These are phyloP conservation scores for Penicillium egyptiacum DNA, from an alignment of 495 filamentous ascomycete genomes.

Conservation along the genomic window DNA sequence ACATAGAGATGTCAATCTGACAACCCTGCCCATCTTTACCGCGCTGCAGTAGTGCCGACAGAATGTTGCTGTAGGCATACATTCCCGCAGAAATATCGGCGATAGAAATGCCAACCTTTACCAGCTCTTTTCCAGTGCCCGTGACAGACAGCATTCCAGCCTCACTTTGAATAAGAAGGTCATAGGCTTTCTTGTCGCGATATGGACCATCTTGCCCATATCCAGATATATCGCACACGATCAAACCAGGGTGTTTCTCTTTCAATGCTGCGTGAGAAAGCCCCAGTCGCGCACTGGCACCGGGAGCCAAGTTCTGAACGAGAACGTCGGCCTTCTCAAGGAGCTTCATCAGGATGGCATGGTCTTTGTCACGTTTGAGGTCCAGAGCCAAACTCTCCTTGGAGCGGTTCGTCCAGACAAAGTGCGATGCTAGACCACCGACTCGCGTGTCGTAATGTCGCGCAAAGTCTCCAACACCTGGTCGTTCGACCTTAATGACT, in stretches of 20 bases:
- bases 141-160: constrained; percentile 53
- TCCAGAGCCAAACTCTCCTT: constrained; percentile 53
- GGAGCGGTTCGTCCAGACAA: constrained; percentile 54
- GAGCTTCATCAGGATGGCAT: constrained; percentile 44
- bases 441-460: constrained; percentile 50
- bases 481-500: constrained; percentile 55
- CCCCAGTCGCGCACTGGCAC: constrained; percentile 48
- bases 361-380: constrained; percentile 43
- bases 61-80: constrained; percentile 52
- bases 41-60: constrained; percentile 49
- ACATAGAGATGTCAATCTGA: constrained; percentile 53
- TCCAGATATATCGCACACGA: constrained; percentile 55
- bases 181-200: constrained; percentile 56
- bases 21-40: constrained; percentile 43
- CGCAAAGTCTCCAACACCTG: constrained; percentile 51
- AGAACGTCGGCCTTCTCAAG: constrained; percentile 49
- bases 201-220: constrained; percentile 53
- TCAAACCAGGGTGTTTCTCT: constrained; percentile 41
- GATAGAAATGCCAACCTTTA: constrained; percentile 53
- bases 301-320: constrained; percentile 53
- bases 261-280: constrained; percentile 45
- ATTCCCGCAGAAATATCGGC: constrained; percentile 53
- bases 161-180: constrained; percentile 56
- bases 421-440: constrained; percentile 50
- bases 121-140: constrained; percentile 45